Conservation (phyloP, 1,139 yeast species). For the Protomyces gravidus region DNA sequence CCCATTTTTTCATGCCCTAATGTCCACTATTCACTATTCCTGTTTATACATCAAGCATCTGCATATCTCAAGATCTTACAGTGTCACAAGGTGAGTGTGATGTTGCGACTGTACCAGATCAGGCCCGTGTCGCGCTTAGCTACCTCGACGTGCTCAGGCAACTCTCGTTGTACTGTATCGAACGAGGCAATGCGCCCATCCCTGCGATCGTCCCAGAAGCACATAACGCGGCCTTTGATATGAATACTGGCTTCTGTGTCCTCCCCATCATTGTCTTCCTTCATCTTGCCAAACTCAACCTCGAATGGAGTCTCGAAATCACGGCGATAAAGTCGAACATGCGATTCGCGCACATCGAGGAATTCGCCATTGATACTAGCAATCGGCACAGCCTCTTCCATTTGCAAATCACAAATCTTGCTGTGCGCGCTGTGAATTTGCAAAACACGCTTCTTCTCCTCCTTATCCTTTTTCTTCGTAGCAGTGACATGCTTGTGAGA, state of each 20-base stretch:
- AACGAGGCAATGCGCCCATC: conserved; percentile 28
- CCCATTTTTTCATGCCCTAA: background rate
- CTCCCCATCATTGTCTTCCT: background rate
- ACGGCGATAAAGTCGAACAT: conserved; percentile 26
- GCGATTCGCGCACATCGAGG: conserved; percentile 3
- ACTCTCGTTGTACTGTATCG: conserved; percentile 19
- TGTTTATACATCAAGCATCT: background rate
- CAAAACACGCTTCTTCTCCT: conserved; percentile 1
- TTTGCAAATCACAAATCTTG: conserved; percentile 17
- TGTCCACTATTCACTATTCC: background rate
- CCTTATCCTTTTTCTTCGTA: conserved; percentile 5
- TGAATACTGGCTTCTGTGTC: background rate
- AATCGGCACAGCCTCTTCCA: conserved; percentile 14
- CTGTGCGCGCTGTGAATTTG: conserved; percentile 18
- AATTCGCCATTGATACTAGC: conserved; percentile 15
- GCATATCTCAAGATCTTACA: background rate
- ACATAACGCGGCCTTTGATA: conserved; percentile 21
- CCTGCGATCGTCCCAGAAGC: conserved; percentile 29
- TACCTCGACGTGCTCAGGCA: conserved; percentile 27
- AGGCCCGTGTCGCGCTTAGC: conserved; percentile 29
- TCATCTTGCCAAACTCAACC: background rate
- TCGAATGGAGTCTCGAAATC: conserved; percentile 13
- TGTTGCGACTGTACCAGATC: conserved; percentile 11
- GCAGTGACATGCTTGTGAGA: background rate
- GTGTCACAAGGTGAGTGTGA: background rate